Evolutionary conservation across 2,329 filamentous ascomycete species (phyloP).

Genomic region (Achaetomium macrosporum): DNA sequence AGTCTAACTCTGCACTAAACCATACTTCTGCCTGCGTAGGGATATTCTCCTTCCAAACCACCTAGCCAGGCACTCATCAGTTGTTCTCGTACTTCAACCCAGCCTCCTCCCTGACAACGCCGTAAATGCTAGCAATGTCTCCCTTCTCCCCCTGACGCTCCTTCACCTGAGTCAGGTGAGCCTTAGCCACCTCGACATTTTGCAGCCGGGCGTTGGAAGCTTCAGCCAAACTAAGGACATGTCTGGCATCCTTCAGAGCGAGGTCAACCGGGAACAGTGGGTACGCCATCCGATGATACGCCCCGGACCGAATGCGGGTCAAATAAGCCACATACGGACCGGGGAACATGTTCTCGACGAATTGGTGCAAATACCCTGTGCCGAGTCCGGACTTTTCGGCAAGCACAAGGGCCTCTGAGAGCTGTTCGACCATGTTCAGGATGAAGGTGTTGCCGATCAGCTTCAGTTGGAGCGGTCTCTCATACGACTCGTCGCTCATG

Average conservation of each 20-base stretch:
- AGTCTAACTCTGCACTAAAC: no score
- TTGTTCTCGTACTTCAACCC: constrained; percentile 70
- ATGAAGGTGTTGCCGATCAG: constrained; percentile 84
- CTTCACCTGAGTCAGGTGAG: constrained; percentile 63
- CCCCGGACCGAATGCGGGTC: constrained; percentile 65
- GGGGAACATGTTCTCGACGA: constrained; percentile 68
- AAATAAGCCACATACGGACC: constrained; percentile 72
- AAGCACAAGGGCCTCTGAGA: constrained; percentile 71
- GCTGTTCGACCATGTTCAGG: constrained; percentile 71
- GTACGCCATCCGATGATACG: constrained; percentile 69
- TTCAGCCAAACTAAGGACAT: constrained; percentile 64
- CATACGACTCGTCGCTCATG: constrained; percentile 61
- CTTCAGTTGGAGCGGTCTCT: constrained; percentile 67
- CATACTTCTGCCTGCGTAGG: not conserved
- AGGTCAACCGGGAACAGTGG: constrained; percentile 81
- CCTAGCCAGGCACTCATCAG: constrained; percentile 7
- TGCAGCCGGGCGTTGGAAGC: constrained; percentile 56
- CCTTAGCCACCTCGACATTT: constrained; percentile 61
- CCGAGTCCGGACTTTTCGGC: constrained; percentile 79
- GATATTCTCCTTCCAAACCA: not conserved
- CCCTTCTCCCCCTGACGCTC: constrained; percentile 61
- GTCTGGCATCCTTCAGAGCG: constrained; percentile 73
- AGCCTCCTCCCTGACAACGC: constrained; percentile 66
- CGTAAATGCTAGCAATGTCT: constrained; percentile 79
- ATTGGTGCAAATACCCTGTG: constrained; percentile 60